A percentile compares a stretch with the other conserved stretches of the same genome.
phyloP scores from a whole-genome alignment of 2,329 filamentous ascomycete genomes.

The Colletotrichum paranaense region DNA sequence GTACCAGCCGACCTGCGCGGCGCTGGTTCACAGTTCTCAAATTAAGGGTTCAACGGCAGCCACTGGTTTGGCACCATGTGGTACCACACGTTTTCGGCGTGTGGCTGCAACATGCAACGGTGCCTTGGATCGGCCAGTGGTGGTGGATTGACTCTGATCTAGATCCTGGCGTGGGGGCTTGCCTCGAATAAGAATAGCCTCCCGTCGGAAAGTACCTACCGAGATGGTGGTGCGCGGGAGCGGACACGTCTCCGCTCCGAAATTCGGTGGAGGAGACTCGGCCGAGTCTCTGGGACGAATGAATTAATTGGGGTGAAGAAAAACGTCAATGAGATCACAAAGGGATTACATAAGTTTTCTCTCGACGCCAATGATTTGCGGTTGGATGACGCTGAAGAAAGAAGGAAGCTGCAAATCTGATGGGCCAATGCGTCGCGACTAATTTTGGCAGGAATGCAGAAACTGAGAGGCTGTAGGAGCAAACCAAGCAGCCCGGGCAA shows the following conservation, averaged over 20 bases:
- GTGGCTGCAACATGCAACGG: background rate
- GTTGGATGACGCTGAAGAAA: too few species aligned
- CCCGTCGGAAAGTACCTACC: background rate
- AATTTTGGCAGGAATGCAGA: too few species aligned
- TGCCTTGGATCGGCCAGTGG: background rate
- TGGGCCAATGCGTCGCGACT: too few species aligned
- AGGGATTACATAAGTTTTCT: background rate
- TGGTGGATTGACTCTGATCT: too few species aligned
- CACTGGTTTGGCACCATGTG: background rate
- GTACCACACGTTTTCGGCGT: background rate
- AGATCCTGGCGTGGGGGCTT: background rate
- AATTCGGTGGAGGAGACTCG: too few species aligned
- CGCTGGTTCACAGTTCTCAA: background rate
- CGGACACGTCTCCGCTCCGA: background rate
- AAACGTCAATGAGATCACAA: background rate
- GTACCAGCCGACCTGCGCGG: background rate
- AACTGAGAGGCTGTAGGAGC: too few species aligned
- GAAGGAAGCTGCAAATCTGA: too few species aligned
- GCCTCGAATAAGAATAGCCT: background rate
- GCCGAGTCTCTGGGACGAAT: background rate
- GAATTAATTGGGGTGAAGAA: background rate
- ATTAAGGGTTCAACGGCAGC: background rate
- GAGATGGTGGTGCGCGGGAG: background rate
- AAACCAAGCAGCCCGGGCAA: too few species aligned
- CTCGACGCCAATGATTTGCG: too few species aligned